Conservation (phyloP, 495 filamentous ascomycete genomes). For the Alectoria sarmentosa region DNA sequence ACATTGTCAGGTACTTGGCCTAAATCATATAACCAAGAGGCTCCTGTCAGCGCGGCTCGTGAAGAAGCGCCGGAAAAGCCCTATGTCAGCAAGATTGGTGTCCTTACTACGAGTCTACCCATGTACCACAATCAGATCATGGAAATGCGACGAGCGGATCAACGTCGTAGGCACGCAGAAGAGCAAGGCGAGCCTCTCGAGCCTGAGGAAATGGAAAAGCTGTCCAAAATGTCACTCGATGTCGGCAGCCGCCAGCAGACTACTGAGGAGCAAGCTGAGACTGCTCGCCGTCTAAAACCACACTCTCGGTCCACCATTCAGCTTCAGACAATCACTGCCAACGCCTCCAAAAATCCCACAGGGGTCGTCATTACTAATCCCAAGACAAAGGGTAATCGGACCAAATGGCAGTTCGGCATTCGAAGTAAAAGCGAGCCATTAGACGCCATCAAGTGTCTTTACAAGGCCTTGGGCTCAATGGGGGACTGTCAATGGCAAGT, state of each 20-base stretch:
- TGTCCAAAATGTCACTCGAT: conserved; percentile 17
- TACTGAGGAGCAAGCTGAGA: conserved; percentile 74
- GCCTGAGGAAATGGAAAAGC: conserved; percentile 12
- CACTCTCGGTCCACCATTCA: conserved; percentile 57
- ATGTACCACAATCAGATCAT: conserved; percentile 86
- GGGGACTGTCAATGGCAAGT: conserved; percentile 72
- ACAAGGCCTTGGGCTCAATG: conserved; percentile 79
- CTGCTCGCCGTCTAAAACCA: conserved; percentile 68
- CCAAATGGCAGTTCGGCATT: conserved; percentile 97
- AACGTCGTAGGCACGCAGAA: conserved; percentile 25
- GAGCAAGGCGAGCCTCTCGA: conserved; percentile 19
- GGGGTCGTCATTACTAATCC: conserved; percentile 51
- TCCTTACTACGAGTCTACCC: conserved; percentile 83
- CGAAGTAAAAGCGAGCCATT: conserved; percentile 86
- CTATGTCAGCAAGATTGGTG: conserved; percentile 74
- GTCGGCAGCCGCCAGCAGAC: conserved; percentile 43
- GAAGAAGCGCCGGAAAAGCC: conserved; percentile 16
- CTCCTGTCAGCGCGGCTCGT: neutral
- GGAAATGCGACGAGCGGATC: conserved; percentile 55
- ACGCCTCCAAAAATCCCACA: conserved; percentile 58
- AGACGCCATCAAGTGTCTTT: conserved; percentile 89
- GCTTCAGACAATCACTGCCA: conserved; percentile 43
- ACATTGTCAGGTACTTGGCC: neutral
- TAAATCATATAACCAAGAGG: neutral
- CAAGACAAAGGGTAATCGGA: conserved; percentile 42